Base-by-base conservation (phyloP, 495 filamentous ascomycete species). In the Penicillium robsamsonii region DNA sequence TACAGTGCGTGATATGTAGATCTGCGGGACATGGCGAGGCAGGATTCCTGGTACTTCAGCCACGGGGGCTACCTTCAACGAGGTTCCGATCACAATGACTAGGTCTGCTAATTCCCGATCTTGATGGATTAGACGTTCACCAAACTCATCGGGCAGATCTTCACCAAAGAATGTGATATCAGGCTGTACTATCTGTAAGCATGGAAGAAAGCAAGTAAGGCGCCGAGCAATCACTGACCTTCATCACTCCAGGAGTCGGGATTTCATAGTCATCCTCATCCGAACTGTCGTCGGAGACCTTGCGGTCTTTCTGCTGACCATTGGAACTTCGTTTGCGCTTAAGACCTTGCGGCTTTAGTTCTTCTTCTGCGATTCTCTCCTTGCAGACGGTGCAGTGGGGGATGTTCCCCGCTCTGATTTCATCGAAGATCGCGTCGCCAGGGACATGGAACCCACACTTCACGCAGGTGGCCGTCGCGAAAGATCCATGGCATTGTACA, bases 61-160 rank as follows among this genome's bases (percentile, higher is more conserved):
- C 7, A 98, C 94, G 25, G 94, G 94, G 4, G 92, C 92, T 4
- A 98, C 94, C 68, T 97, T 96, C 61, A 98, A 80, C n/a, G 86
- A 91, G 1, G 94, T 97, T 45, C 94, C 94, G 60, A 98, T 97
- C 58, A 96, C 94, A 53, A 98, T 87, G 60, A 97, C 90, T n/a
- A 98, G 75, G 61, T 98, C 94, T 6, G 88, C 90, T 17, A 79
- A 73, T 47, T 90, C 82, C 38, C 84, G 82, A 68, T 98, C 94
- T 64, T 91, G 84, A 52, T 89, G 77, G 33, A 87, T 75, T 17
- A 98, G 79, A 6, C 92, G 87, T 10, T 83, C 78, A n/a, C 88
- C 87, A 71, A 98, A 98, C 43, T 84, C 80, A 60, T 88, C 84
- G 0, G 92, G 92, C 3, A 98, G 84, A 57, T 78, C 77, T 51